Conservation (phyloP, 2,329 filamentous ascomycete species). For the Monosporascus sp. region DNA sequence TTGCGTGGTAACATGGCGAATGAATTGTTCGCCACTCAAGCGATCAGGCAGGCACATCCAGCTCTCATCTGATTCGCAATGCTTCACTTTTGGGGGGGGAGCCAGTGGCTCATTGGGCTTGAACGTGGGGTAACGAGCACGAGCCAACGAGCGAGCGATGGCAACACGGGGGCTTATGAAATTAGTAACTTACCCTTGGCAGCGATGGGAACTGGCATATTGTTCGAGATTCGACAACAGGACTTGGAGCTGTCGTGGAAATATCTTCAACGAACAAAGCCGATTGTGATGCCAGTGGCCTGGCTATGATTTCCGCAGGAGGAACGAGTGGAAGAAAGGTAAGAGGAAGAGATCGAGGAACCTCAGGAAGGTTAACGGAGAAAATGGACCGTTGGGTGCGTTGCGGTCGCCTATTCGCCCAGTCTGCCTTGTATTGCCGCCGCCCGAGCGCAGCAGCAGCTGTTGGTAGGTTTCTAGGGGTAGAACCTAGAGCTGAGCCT, state of each 20-base stretch:
- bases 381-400: neutral
- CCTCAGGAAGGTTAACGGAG: neutral
- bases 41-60: conserved; percentile 16
- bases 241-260: neutral
- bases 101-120: neutral
- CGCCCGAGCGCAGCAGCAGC: neutral
- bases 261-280: too few relatives aligned
- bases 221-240: conserved; percentile 5
- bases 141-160: neutral
- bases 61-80: conserved; percentile 15
- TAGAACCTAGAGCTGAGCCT: neutral
- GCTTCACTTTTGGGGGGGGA: conserved; percentile 1
- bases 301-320: neutral
- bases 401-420: neutral
- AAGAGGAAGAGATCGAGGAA: neutral
- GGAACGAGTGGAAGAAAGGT: neutral
- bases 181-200: conserved; percentile 31
- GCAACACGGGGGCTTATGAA: too few relatives aligned
- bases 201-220: conserved; percentile 32
- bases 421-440: neutral
- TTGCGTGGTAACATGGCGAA: conserved; percentile 16
- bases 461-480: neutral
- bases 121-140: conserved; percentile 18
- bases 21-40: conserved; percentile 16
- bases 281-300: neutral